phyloP scores from a whole-genome alignment of 1,284 basidiomycete species.

The Peniophora sp. region DNA sequence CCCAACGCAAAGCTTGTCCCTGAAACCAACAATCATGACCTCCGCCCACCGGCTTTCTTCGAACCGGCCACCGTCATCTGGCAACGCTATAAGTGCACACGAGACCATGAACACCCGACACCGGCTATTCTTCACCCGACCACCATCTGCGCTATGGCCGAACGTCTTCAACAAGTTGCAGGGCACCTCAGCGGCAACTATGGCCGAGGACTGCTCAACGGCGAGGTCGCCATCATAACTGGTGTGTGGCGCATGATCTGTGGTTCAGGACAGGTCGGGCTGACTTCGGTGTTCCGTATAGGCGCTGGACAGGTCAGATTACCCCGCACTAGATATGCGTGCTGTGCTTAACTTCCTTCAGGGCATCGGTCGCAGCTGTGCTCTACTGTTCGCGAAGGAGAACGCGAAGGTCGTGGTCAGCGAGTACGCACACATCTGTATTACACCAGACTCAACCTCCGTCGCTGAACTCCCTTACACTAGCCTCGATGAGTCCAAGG shows the following conservation, averaged over 20 bases:
- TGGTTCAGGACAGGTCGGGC: slow-evolving; percentile 10
- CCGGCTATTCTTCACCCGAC: too few species aligned
- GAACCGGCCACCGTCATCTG: too few species aligned
- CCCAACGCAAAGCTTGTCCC: too few species aligned
- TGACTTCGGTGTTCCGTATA: slow-evolving; percentile 16
- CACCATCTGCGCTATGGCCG: slow-evolving; percentile 36
- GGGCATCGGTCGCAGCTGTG: slow-evolving; percentile 72
- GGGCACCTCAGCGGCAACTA: slow-evolving; percentile 56
- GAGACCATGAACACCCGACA: too few species aligned
- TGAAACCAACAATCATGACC: too few species aligned
- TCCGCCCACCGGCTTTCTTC: too few species aligned
- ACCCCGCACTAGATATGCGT: neutral
- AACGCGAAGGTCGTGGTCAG: slow-evolving; percentile 82
- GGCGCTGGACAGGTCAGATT: slow-evolving; percentile 65
- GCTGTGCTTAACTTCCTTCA: slow-evolving; percentile 18
- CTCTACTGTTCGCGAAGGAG: slow-evolving; percentile 75
- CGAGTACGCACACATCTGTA: slow-evolving; percentile 43
- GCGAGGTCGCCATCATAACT: slow-evolving; percentile 82
- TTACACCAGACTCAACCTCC: too few species aligned
- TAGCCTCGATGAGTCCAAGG: slow-evolving; percentile 64
- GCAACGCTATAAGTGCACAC: too few species aligned
- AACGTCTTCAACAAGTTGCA: slow-evolving; percentile 63
- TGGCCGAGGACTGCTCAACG: slow-evolving; percentile 59
- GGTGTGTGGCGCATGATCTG: slow-evolving; percentile 27
- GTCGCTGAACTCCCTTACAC: too few species aligned